Evolutionary conservation across 2,329 filamentous ascomycete genomes (phyloP).

Genomic region (Ascochyta clinopodiicola): DNA sequence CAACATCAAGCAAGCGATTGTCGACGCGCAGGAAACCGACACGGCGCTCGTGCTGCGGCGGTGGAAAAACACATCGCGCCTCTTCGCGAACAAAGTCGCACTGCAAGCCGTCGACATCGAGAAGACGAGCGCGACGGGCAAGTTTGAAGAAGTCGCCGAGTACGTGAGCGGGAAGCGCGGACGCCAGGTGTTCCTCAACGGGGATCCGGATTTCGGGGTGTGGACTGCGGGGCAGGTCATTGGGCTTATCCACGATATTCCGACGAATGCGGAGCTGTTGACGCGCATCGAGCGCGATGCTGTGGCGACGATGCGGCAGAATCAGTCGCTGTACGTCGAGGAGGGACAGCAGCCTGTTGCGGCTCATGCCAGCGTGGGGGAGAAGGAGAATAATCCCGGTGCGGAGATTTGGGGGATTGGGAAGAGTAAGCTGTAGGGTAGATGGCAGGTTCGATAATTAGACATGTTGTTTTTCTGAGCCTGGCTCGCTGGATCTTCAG

Average conservation of each 20-base stretch:
- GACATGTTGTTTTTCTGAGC: no score
- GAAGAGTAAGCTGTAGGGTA: constrained; percentile 51
- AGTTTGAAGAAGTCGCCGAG: constrained; percentile 87
- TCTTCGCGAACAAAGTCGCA: constrained; percentile 91
- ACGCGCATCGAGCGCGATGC: constrained; percentile 56
- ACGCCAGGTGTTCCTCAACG: constrained; percentile 88
- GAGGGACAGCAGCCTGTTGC: constrained; percentile 32
- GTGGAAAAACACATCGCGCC: constrained; percentile 89
- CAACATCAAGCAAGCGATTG: constrained; percentile 94
- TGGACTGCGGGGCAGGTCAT: constrained; percentile 99
- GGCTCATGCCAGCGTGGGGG: constrained; percentile 31
- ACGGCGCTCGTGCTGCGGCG: constrained; percentile 85
- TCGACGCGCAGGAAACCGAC: constrained; percentile 85
- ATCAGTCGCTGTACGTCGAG: constrained; percentile 45
- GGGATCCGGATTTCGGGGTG: constrained; percentile 90
- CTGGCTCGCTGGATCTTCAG: no score
- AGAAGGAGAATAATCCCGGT: constrained; percentile 48
- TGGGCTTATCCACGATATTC: constrained; percentile 60
- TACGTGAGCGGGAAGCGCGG: constrained; percentile 91
- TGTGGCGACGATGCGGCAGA: constrained; percentile 50
- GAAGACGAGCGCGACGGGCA: constrained; percentile 78
- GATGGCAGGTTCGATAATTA: no score
- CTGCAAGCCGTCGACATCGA: constrained; percentile 83
- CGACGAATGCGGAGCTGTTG: constrained; percentile 55
- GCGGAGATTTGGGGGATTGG: constrained; percentile 52